A percentile compares a stretch with the other conserved stretches of the same genome.
phyloP scores from a whole-genome alignment of 345 rosid species.

The Linum usitatissimum region DNA sequence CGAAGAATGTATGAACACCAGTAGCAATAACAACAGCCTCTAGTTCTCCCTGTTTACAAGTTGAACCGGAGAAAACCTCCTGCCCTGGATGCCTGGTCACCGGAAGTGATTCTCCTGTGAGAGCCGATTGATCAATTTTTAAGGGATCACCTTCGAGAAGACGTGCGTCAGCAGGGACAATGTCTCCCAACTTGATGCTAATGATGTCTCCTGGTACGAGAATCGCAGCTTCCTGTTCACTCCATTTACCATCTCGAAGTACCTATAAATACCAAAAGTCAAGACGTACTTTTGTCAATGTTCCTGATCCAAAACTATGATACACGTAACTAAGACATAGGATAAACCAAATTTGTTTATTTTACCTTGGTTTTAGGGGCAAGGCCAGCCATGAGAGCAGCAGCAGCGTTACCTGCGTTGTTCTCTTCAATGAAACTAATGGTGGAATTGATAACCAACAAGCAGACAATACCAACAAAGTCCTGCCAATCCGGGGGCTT shows the following conservation, averaged over 20 bases:
- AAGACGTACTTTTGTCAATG: not conserved
- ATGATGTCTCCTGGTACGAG: conserved; percentile 81
- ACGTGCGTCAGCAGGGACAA: conserved; percentile 89
- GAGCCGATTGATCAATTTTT: conserved; percentile 60
- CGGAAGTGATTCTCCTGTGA: conserved; percentile 55
- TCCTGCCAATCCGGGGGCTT: conserved; percentile 80
- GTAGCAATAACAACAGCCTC: not conserved
- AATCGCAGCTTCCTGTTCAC: conserved; percentile 63
- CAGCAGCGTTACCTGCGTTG: conserved; percentile 89
- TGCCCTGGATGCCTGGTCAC: conserved; percentile 15
- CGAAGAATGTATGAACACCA: not conserved
- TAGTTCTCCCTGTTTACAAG: not conserved
- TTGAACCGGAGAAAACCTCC: not conserved
- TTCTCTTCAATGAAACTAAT: conserved; percentile 79
- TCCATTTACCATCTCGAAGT: conserved; percentile 68
- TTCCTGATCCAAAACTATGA: not conserved
- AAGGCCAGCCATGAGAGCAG: conserved; percentile 77
- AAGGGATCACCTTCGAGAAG: conserved; percentile 79
- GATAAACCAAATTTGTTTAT: not conserved
- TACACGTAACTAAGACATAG: not conserved
- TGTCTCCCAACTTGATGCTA: conserved; percentile 74
- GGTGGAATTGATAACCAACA: conserved; percentile 71
- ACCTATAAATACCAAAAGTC: conserved; percentile 23
- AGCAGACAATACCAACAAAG: conserved; percentile 56
- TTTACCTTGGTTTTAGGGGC: conserved; percentile 68